These are phyloP conservation scores for Ustilago xerochloae DNA, from an alignment of 1,284 basidiomycete species.

Conservation along the genomic window DNA sequence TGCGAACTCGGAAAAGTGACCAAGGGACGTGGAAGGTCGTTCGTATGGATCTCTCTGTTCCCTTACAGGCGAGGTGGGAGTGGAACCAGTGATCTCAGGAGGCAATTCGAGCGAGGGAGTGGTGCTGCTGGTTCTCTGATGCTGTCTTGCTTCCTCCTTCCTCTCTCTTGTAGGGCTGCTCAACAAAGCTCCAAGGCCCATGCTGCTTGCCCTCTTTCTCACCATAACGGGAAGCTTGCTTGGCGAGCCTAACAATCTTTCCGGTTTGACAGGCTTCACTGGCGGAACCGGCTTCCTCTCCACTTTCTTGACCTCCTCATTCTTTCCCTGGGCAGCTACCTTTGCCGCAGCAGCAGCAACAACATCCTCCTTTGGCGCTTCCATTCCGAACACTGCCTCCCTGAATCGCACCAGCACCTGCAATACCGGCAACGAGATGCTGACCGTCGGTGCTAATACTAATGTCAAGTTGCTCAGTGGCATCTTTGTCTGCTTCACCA, in stretches of 20 bases:
- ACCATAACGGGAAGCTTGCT: conserved; percentile 35
- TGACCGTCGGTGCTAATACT: conserved; percentile 64
- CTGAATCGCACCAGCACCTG: conserved; percentile 54
- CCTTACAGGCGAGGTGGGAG: not conserved
- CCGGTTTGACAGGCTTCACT: conserved; percentile 29
- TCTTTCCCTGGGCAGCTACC: not conserved
- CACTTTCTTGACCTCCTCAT: not conserved
- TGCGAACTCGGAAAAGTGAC: conserved; percentile 34
- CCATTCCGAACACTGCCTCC: conserved; percentile 38
- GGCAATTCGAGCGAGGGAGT: conserved; percentile 17
- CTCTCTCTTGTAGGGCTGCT: conserved; percentile 1
- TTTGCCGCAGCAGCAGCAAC: conserved; percentile 6
- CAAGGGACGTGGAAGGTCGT: conserved; percentile 37
- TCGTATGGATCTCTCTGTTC: conserved; percentile 12
- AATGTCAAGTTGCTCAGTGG: conserved; percentile 61
- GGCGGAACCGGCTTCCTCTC: conserved; percentile 1
- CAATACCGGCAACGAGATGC: conserved; percentile 51
- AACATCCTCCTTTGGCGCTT: conserved; percentile 17
- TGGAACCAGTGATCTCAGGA: too few species aligned
- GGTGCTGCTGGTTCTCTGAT: not conserved
- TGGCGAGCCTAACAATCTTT: conserved; percentile 10
- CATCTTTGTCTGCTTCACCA: conserved; percentile 61
- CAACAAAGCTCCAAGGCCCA: conserved; percentile 13
- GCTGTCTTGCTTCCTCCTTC: not conserved
- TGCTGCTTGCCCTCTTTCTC: conserved; percentile 26